Evolutionary conservation across 257 asterid genomes (phyloP).

Genomic region (Euphrasia confusa): DNA sequence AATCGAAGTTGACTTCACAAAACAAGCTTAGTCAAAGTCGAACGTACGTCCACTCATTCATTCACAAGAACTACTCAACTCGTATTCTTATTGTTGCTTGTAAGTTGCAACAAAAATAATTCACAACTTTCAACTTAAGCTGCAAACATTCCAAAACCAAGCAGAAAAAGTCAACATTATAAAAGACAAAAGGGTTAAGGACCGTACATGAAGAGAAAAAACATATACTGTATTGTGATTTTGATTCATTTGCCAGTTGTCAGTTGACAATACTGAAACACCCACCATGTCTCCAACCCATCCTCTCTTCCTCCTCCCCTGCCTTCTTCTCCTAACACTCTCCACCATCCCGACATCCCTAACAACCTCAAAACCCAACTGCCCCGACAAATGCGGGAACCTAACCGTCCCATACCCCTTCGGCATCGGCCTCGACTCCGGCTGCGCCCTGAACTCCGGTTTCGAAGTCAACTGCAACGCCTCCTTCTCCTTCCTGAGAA

Average conservation of each 20-base stretch:
- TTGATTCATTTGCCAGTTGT: neutral
- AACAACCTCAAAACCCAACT: constrained; percentile 30
- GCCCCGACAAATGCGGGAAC: constrained; percentile 44
- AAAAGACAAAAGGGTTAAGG: too few species aligned
- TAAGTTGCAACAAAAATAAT: too few species aligned
- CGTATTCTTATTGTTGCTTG: too few species aligned
- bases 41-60: too few species aligned
- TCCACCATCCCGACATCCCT: neutral
- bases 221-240: too few species aligned
- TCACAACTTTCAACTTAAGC: too few species aligned
- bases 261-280: constrained; percentile 1
- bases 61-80: too few species aligned
- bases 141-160: too few species aligned
- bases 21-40: too few species aligned
- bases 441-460: constrained; percentile 28
- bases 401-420: constrained; percentile 47
- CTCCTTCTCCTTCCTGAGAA: constrained; percentile 16
- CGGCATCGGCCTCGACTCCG: constrained; percentile 34
- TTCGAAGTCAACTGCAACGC: constrained; percentile 41
- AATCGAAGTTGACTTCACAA: too few species aligned
- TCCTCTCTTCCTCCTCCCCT: constrained; percentile 15
- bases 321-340: constrained; percentile 19
- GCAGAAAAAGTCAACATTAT: too few species aligned
- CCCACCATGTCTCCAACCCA: constrained; percentile 8
- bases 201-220: too few species aligned